Base-by-base conservation (phyloP, 139 green algal species). In the Coelastrella sp. region DNA sequence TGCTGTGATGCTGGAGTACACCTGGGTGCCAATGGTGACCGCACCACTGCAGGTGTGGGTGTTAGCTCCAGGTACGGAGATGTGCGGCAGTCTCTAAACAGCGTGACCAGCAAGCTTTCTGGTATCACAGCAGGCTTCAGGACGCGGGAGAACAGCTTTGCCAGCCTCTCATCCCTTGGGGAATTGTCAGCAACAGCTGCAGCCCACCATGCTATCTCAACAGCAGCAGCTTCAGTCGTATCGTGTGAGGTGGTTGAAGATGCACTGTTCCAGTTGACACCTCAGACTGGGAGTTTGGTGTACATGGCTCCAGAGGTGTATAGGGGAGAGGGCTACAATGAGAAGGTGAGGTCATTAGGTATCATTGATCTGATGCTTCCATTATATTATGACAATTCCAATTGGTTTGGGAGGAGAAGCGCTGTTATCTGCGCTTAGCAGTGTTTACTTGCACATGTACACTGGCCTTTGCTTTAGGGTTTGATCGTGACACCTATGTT, bases 281-380 rank as follows among this genome's bases (percentile, higher is more conserved):
- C 84, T 9, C 63, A 81, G 63, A 89, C 88, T 34, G 89, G 89
- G 66, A 88, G 69, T 34, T 72, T 88, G 19, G 45, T 93, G 68
- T 94, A 94, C 88, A 93, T 95, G 90, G 91, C 92, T 34, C 92
- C 92, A 2, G 92, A 95, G 82, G 90, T 94, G 30, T 92, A 90
- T 71, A 85, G 83, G 53, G 82, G 86, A 34, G 41, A 92, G 76
- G 81, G 69, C 5, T 95, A 95, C 90, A 95, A 95, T 83, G 88
- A 94, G 32, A 93, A 66, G 57, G 57, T 66, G 57, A 32, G 57
- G 8, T 8, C 11, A 11, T 53, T 8, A 90, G 85, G 91, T 88
- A 4, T 94, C 97, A 81, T 90, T 97, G 30, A 97, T 95, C 88
- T 87, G 40, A 23, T 96, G n/a, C 95, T 79, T n/a, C n/a, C n/a